Base-by-base conservation (phyloP, 441 rosid genomes). In the Mallotus repandus region DNA sequence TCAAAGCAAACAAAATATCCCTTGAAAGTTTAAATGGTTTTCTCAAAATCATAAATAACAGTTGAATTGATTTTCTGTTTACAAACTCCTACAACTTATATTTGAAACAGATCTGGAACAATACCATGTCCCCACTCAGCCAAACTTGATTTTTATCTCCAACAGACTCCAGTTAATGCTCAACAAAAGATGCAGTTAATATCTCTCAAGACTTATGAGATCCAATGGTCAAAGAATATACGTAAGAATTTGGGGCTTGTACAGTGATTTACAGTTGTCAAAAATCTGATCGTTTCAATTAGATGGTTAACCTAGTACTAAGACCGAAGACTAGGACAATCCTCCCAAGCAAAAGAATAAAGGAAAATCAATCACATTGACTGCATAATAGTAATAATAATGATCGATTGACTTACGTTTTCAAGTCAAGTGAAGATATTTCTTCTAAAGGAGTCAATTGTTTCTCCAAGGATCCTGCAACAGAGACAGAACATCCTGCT, bases 381-480 rank as follows among this genome's bases (percentile, higher is more conserved):
- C 52, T 18, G 21, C 9, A 25, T 38, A 38, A 38, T 4, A 76
- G 13, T 35, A 55, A 35, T 50, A 66, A 49, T 57, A 58, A 45
- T 41, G 49, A 71, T 7, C 45, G 64, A 62, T 61, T 61, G 32
- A 70, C 86, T 82, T 82, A 90, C 96, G 93, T 84, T 85, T 90
- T 89, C 77, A 89, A 79, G 81, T 89, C 94, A 70, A 90, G 89
- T 74, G 93, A 84, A 52, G 96, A 80, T 76, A 90, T 87, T 72
- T 87, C 93, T 77, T 89, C 94, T 58, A 89, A 78, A 32, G 94
- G 84, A 78, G 87, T 82, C 81, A 84, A 75, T 74, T 70, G 86
- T 81, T 82, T 88, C 75, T 92, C 92, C 2, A 88, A 85, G 48
- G 93, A 87, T 81, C 89, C 96, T 92, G 91, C 77, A 79, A 73